Percentiles rank a stretch among this genome's conserved stretches.
These are phyloP conservation scores for Bacidia gigantensis DNA, from an alignment of 495 filamentous ascomycete genomes.

Conservation along the genomic window DNA sequence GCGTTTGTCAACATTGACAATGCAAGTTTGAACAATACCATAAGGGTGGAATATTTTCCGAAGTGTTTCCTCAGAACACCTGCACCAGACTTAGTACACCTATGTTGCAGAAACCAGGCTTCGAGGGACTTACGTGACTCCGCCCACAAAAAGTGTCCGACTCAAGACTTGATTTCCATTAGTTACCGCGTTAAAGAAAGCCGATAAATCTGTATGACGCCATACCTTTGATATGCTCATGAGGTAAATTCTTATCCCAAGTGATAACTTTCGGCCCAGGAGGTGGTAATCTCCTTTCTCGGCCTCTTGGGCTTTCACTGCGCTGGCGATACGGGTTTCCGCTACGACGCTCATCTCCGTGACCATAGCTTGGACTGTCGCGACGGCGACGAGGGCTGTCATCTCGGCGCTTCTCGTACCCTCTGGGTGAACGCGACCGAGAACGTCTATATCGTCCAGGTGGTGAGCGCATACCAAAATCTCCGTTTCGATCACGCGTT, in stretches of 20 bases:
- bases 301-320: conserved; percentile 44
- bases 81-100: conserved; percentile 21
- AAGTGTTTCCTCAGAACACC: conserved; percentile 67
- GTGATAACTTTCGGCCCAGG: conserved; percentile 65
- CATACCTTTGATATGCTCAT: conserved; percentile 67
- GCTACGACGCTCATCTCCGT: conserved; percentile 39
- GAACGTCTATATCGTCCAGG: conserved; percentile 45
- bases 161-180: conserved; percentile 48
- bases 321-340: conserved; percentile 69
- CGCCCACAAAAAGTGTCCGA: conserved; percentile 89
- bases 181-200: conserved; percentile 1
- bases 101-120: neutral
- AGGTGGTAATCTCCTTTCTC: conserved; percentile 39
- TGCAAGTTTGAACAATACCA: conserved; percentile 87
- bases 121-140: conserved; percentile 61
- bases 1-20: conserved; percentile 92
- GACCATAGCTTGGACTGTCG: conserved; percentile 54
- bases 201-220: conserved; percentile 8
- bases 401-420: conserved; percentile 52
- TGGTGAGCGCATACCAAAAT: conserved; percentile 39
- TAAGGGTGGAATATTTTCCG: conserved; percentile 62
- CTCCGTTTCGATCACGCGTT: conserved; percentile 49
- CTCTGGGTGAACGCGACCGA: conserved; percentile 62
- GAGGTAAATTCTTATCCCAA: conserved; percentile 58
- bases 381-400: conserved; percentile 44